Percentiles rank a stretch among this genome's conserved stretches.
These are phyloP conservation scores for Fusarium sp. DNA, from an alignment of 2,329 filamentous ascomycete species.

Conservation along the genomic window DNA sequence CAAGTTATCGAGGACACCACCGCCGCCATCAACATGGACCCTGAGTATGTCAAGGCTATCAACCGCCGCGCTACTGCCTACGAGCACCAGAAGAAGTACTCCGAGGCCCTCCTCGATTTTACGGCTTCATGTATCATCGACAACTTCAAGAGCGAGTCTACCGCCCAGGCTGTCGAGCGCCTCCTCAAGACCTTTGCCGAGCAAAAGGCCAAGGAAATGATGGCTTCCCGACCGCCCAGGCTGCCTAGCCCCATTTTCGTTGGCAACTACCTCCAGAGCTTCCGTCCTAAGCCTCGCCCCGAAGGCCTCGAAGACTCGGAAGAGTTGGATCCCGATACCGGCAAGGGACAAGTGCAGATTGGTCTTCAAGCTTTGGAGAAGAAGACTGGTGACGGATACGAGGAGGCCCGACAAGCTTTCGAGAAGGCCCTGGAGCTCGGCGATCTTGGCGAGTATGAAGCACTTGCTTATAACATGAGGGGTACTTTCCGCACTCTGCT, in stretches of 20 bases:
- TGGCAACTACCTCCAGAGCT: constrained; percentile 98
- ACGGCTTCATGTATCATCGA: constrained; percentile 99
- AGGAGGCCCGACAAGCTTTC: constrained; percentile 86
- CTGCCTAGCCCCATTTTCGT: constrained; percentile 96
- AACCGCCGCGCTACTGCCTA: constrained; percentile 97
- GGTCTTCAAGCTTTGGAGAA: constrained; percentile 83
- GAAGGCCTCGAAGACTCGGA: constrained; percentile 82
- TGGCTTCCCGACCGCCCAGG: constrained; percentile 85
- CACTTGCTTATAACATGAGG: constrained; percentile 94
- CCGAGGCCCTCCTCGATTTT: constrained; percentile 95
- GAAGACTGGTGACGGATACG: constrained; percentile 91
- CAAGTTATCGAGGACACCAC: constrained; percentile 98
- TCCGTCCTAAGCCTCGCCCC: constrained; percentile 84
- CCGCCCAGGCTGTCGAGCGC: constrained; percentile 89
- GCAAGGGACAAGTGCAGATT: constrained; percentile 85
- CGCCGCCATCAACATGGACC: constrained; percentile 91
- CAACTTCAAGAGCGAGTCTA: constrained; percentile 91
- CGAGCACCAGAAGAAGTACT: constrained; percentile 90
- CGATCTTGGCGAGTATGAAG: constrained; percentile 84
- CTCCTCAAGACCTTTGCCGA: constrained; percentile 97
- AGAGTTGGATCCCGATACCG: constrained; percentile 81
- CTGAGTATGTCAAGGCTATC: constrained; percentile 96
- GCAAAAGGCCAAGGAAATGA: constrained; percentile 89
- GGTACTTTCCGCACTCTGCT: constrained; percentile 95
- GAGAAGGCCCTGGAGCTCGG: constrained; percentile 87